Evolutionary conservation across 768 basidiomycete genomes (phyloP).

Genomic region (Russula sp.): DNA sequence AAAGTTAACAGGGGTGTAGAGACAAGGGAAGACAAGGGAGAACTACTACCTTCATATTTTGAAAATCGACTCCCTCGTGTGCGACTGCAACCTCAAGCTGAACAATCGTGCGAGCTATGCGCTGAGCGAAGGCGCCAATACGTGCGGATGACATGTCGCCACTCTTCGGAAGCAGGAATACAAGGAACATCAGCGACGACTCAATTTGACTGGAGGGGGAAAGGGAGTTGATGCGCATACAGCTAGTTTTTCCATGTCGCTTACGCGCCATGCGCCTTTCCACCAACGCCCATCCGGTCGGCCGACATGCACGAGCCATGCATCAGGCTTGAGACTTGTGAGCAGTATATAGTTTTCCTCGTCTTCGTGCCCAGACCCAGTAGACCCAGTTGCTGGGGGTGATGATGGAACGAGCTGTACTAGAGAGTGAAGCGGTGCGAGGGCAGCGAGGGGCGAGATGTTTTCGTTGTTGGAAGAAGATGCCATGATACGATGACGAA

Average conservation of each 20-base stretch:
- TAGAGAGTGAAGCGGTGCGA: conserved; percentile 21
- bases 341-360: conserved; percentile 7
- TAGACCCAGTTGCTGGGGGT: neutral
- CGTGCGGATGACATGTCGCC: conserved; percentile 11
- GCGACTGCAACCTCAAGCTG: conserved; percentile 6
- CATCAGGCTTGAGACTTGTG: conserved; percentile 11
- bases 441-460: conserved; percentile 11
- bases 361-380: neutral
- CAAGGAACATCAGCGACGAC: neutral
- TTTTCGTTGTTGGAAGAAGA: neutral
- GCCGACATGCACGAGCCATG: conserved; percentile 22
- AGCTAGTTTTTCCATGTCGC: conserved; percentile 13
- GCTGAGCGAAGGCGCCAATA: conserved; percentile 10
- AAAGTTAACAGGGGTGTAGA: neutral
- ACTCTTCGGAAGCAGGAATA: neutral
- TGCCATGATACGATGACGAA: conserved; percentile 1
- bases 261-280: conserved; percentile 17
- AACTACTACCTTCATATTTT: conserved; percentile 15
- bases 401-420: conserved; percentile 11
- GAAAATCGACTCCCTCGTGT: conserved; percentile 13
- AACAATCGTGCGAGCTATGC: conserved; percentile 8
- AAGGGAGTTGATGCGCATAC: neutral
- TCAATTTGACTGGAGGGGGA: neutral
- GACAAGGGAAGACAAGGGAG: neutral
- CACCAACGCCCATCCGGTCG: conserved; percentile 24